Percentiles rank a stretch among this genome's conserved stretches.
phyloP scores from a whole-genome alignment of 306 rosid species.

The Pyrus communis region DNA sequence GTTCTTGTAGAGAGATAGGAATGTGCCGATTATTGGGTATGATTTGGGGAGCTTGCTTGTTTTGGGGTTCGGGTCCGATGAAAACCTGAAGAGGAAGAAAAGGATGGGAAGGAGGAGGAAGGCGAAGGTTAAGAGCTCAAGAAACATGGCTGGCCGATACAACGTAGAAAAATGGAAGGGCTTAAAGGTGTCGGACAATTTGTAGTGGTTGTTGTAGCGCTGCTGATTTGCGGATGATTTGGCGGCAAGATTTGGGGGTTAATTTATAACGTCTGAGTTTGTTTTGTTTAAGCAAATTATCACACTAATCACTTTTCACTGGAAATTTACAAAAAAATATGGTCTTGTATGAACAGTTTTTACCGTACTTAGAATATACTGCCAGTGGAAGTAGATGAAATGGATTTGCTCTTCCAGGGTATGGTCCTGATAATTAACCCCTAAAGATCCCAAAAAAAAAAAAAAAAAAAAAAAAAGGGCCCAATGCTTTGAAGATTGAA shows the following conservation, averaged over 20 bases:
- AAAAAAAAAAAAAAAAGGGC: too few species aligned
- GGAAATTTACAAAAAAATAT: too few species aligned
- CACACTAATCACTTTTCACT: not conserved
- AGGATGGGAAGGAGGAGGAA: slow-evolving; percentile 12
- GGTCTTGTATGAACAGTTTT: too few species aligned
- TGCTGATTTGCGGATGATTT: too few species aligned
- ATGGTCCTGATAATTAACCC: too few species aligned
- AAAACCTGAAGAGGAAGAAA: not conserved
- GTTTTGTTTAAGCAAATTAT: not conserved
- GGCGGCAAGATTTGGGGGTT: not conserved
- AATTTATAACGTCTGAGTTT: not conserved
- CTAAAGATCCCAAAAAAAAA: too few species aligned
- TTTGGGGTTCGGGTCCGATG: not conserved
- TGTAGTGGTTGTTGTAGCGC: not conserved
- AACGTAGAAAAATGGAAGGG: not conserved
- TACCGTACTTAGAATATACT: too few species aligned
- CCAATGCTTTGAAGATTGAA: too few species aligned
- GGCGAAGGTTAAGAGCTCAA: slow-evolving; percentile 1
- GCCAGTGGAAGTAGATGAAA: too few species aligned
- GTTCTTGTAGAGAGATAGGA: slow-evolving; percentile 29
- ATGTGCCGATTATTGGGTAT: slow-evolving; percentile 50
- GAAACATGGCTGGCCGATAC: not conserved
- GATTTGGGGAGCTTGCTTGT: slow-evolving; percentile 32
- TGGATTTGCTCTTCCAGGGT: too few species aligned
- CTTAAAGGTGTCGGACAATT: not conserved